Percentiles rank a stretch among this genome's conserved stretches.
phyloP scores from a whole-genome alignment of 495 filamentous ascomycete species.

The Annulohypoxylon moriforme region DNA sequence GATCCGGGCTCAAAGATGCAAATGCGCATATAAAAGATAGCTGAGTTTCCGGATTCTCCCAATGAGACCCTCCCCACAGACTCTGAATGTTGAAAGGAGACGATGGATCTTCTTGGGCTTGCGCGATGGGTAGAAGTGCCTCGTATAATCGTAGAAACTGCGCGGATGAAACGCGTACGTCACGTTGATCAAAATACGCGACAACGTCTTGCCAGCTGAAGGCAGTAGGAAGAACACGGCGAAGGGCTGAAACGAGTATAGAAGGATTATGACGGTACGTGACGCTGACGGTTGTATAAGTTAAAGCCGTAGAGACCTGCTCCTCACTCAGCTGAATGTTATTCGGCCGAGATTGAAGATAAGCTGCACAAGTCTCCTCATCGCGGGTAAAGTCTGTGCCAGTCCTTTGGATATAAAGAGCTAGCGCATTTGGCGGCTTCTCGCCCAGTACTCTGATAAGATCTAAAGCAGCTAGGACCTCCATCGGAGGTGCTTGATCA shows the following conservation, averaged over 20 bases:
- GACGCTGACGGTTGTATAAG: constrained; percentile 78
- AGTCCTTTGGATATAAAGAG: constrained; percentile 78
- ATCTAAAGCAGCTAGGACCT: constrained; percentile 78
- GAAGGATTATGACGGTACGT: constrained; percentile 78
- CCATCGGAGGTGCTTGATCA: constrained; percentile 70
- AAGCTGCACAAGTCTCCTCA: constrained; percentile 59
- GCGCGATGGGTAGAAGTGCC: constrained; percentile 75
- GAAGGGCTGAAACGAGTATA: constrained; percentile 71
- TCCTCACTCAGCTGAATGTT: constrained; percentile 79
- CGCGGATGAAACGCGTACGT: constrained; percentile 74
- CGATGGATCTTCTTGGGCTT: constrained; percentile 57
- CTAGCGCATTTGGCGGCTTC: constrained; percentile 72
- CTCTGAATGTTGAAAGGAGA: constrained; percentile 74
- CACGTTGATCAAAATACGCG: constrained; percentile 82
- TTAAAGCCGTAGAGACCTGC: constrained; percentile 82
- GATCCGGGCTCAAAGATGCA: constrained; percentile 71
- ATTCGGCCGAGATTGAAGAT: constrained; percentile 73
- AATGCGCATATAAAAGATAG: constrained; percentile 90
- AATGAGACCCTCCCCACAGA: constrained; percentile 86
- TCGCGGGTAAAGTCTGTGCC: constrained; percentile 69
- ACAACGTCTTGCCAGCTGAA: constrained; percentile 88
- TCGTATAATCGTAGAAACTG: constrained; percentile 86
- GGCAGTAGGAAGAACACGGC: constrained; percentile 59
- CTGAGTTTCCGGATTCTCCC: constrained; percentile 87
- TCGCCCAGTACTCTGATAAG: constrained; percentile 74